Conservation (phyloP, 2,329 filamentous ascomycete genomes). For the Rhynchosporium secalis region DNA sequence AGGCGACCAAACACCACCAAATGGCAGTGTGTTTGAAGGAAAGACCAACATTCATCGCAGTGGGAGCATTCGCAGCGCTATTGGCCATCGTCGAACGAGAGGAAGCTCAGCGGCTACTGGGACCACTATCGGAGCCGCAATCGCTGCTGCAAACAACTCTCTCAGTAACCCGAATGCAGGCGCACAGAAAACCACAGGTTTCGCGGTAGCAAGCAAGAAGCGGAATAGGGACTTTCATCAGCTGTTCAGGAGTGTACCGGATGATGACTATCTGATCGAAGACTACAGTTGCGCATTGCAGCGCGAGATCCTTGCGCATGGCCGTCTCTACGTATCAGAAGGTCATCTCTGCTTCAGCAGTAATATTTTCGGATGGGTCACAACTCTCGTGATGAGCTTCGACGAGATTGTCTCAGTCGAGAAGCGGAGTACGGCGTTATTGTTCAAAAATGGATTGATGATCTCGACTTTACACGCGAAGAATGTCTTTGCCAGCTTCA, state of each 20-base stretch:
- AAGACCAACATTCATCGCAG: constrained; percentile 54
- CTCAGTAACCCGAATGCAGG: constrained; percentile 62
- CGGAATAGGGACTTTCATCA: constrained; percentile 93
- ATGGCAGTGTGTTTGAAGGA: constrained; percentile 63
- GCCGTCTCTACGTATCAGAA: constrained; percentile 92
- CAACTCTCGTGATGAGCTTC: constrained; percentile 95
- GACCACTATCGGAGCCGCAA: constrained; percentile 66
- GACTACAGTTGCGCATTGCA: constrained; percentile 97
- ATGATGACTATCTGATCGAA: constrained; percentile 97
- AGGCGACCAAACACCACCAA: constrained; percentile 66
- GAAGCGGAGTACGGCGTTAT: constrained; percentile 90
- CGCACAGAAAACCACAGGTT: constrained; percentile 82
- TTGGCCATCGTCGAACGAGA: constrained; percentile 66
- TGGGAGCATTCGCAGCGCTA: constrained; percentile 66
- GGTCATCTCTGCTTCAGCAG: constrained; percentile 98
- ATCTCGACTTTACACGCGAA: constrained; percentile 94
- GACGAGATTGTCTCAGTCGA: constrained; percentile 97
- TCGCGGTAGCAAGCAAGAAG: constrained; percentile 94
- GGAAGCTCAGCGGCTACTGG: constrained; percentile 72
- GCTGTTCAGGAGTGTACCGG: constrained; percentile 92
- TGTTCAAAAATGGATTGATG: constrained; percentile 97
- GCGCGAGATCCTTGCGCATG: constrained; percentile 91
- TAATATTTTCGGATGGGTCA: constrained; percentile 98
- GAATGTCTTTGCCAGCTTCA: constrained; percentile 93
- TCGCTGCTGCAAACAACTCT: constrained; percentile 68